Percentiles rank a stretch among this genome's conserved stretches.
phyloP scores from a whole-genome alignment of 2,329 filamentous ascomycete genomes.

The Knoxdaviesia proteae region DNA sequence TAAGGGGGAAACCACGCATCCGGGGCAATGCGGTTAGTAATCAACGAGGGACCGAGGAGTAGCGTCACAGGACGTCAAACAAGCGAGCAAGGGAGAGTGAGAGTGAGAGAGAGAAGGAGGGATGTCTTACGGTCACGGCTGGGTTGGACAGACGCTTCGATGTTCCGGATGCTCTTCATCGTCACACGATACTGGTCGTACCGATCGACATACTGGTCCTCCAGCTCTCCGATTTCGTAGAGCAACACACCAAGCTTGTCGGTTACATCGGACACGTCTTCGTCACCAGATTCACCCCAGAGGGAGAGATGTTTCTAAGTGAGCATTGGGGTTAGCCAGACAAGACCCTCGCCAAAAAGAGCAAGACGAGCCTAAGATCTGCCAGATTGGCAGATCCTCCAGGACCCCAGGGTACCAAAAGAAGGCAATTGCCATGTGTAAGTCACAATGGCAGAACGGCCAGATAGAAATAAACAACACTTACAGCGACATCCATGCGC shows the following conservation, averaged over 20 bases:
- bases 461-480: constrained; percentile 14
- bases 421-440: neutral
- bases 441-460: neutral
- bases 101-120: neutral
- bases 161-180: constrained; percentile 98
- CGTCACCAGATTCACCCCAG: constrained; percentile 89
- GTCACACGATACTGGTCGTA: constrained; percentile 99
- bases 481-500: constrained; percentile 93
- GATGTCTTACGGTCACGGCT: constrained; percentile 69
- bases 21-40: too few species aligned
- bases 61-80: too few species aligned
- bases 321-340: constrained; percentile 4
- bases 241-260: constrained; percentile 96
- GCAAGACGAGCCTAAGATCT: neutral
- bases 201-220: constrained; percentile 94
- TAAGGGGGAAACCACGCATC: neutral
- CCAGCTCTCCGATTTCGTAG: constrained; percentile 95
- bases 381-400: neutral
- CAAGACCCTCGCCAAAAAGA: neutral
- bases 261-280: constrained; percentile 95
- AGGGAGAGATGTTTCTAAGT: constrained; percentile 88
- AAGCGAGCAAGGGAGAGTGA: neutral
- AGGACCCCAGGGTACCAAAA: neutral
- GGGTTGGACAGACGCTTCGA: constrained; percentile 93
- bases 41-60: too few species aligned